Evolutionary conservation across 768 basidiomycete genomes (phyloP), one percentile per base, ranked within the genome.

Genomic region (Lactifluus volemus): DNA sequence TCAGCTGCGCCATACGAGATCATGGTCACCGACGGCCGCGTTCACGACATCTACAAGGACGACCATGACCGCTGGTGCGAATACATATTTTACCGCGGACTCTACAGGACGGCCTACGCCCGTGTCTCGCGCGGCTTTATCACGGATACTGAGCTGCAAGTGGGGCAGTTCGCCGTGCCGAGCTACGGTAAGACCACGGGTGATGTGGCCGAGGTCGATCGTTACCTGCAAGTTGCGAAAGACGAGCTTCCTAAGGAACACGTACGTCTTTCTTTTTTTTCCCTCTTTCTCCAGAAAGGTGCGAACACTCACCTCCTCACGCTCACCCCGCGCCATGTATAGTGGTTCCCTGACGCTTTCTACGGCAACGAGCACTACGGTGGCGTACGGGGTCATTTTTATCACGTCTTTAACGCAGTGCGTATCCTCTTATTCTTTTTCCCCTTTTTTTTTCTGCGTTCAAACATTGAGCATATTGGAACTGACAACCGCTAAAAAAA

Each of bases 71-170:
- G 89, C 49, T 91, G 89, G 88, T 96, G 92, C 74, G 89, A 95
- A 76, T 95, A 95, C 68, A 91, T 96, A 53, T 74, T 91, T 29
- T 95, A 91, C 70, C 82, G 92, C 11, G 89, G 86, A 2, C 67
- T 92, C 29, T 86, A 89, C 69, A 79, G 88, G 17, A 89, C 88
- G 3, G 76, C 85, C n/a, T 95, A 91, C 69, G 92, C 87, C 0
- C 81, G 92, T 17, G 72, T 96, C 17, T 89, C 91, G 11, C 81
- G 90, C 19, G 85, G 89, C 25, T 84, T 84, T 38, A 87, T 96
- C 64, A 93, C 90, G 29, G 93, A 96, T 68, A 95, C 93, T 1
- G 92, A 95, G 68, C 78, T 93, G 54, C 93, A 93, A 72, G 83
- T 95, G 41, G 92, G 85, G 11, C 90, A 89, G 71, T 95, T 93